A percentile compares a stretch with the other conserved stretches of the same genome.
phyloP scores from a whole-genome alignment of 78 protist species.

The Dictyostelium intermedium region DNA sequence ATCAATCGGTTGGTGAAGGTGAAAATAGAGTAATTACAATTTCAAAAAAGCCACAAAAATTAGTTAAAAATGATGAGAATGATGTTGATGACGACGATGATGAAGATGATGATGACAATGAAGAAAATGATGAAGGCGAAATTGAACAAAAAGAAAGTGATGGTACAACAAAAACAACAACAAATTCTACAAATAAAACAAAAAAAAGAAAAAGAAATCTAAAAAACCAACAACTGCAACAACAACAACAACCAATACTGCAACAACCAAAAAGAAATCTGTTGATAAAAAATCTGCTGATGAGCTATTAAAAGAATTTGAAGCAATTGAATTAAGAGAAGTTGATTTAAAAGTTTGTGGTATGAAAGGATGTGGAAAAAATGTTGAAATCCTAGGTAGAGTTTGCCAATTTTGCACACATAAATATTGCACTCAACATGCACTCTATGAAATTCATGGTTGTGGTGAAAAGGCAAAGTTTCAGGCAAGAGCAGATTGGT shows the following conservation, averaged over 20 bases:
- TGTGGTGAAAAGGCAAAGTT: slow-evolving; percentile 79
- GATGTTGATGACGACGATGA: not conserved
- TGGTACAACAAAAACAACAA: not conserved
- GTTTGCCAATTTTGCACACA: slow-evolving; percentile 62
- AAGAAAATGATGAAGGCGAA: not conserved
- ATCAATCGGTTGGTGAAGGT: slow-evolving; percentile 68
- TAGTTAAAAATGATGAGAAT: not conserved
- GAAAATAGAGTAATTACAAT: slow-evolving; percentile 44
- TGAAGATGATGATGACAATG: not conserved
- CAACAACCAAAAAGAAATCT: not conserved
- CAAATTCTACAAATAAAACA: not conserved
- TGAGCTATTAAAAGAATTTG: slow-evolving; percentile 43
- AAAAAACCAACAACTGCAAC: not conserved
- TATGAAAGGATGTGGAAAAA: slow-evolving; percentile 39
- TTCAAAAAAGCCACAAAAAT: not conserved
- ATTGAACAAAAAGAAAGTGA: not conserved
- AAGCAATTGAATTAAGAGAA: slow-evolving; percentile 13
- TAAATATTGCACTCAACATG: slow-evolving; percentile 61
- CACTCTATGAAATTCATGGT: slow-evolving; percentile 80
- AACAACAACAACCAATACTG: not conserved
- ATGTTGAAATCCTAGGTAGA: slow-evolving; percentile 46
- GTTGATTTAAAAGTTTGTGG: slow-evolving; percentile 58
- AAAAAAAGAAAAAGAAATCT: slow-evolving; percentile 18
- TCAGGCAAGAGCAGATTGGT: slow-evolving; percentile 82
- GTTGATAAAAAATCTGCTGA: slow-evolving; percentile 25